These are phyloP conservation scores for Coemansia sp. DNA, from an alignment of 192 early-diverging fungal genomes.

Conservation along the genomic window DNA sequence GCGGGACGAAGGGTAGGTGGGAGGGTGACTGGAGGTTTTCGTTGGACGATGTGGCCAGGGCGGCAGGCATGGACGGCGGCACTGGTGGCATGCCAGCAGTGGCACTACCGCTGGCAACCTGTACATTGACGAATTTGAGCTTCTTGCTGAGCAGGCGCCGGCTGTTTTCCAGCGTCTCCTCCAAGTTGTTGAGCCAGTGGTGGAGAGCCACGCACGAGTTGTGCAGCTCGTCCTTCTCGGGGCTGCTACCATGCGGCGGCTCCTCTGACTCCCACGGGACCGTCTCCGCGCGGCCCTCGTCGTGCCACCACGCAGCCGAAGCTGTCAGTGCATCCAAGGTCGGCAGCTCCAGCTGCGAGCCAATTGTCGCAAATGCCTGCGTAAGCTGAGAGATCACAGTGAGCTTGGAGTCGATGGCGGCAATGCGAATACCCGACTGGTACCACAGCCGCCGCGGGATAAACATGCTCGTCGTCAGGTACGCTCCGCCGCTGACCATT, in stretches of 20 bases:
- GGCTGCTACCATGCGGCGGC: constrained; percentile 1
- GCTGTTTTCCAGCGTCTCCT: constrained; percentile 38
- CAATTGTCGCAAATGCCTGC: constrained; percentile 36
- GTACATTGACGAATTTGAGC: constrained; percentile 40
- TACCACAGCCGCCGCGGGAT: constrained; percentile 49
- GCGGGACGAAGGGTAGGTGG: constrained; percentile 19
- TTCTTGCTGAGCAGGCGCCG: constrained; percentile 41
- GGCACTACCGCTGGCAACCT: not conserved
- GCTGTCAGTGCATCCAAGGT: constrained; percentile 20
- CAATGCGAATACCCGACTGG: constrained; percentile 45
- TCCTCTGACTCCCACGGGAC: constrained; percentile 46
- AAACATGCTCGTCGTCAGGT: constrained; percentile 41
- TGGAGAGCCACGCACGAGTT: constrained; percentile 45
- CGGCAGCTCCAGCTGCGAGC: constrained; percentile 23
- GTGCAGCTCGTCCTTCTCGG: constrained; percentile 37
- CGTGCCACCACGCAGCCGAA: constrained; percentile 3
- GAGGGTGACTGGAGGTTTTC: constrained; percentile 35
- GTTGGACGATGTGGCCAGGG: constrained; percentile 18
- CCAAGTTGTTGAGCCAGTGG: constrained; percentile 47
- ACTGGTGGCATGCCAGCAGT: not conserved
- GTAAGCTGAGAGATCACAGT: constrained; percentile 42
- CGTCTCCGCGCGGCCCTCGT: constrained; percentile 22
- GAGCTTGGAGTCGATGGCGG: constrained; percentile 49
- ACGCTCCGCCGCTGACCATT: constrained; percentile 40
- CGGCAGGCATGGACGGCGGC: constrained; percentile 2